Evolutionary conservation across 345 rosid genomes (phyloP).

Genomic region (Aquilaria malaccensis): DNA sequence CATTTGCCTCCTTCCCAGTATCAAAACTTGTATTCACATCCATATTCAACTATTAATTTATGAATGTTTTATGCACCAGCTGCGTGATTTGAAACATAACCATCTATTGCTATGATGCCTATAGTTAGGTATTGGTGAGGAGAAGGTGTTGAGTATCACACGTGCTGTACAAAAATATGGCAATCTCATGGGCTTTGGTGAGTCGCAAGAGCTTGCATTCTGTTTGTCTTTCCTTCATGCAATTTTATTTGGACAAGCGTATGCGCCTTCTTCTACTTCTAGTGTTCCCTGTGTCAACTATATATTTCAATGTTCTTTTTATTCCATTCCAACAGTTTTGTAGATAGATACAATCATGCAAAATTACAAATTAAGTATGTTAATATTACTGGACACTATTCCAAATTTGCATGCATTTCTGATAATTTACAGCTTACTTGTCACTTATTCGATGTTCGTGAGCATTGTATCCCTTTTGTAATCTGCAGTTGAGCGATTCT

Average conservation of each 20-base stretch:
- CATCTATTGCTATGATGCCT: conserved; percentile 14
- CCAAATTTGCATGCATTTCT: not conserved
- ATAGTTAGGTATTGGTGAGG: conserved; percentile 72
- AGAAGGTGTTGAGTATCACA: conserved; percentile 53
- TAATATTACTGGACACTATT: not conserved
- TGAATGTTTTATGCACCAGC: not conserved
- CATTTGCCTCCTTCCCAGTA: conserved; percentile 11
- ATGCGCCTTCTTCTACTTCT: not conserved
- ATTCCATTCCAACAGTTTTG: not conserved
- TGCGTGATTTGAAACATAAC: not conserved
- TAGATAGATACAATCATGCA: not conserved
- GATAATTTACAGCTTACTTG: not conserved
- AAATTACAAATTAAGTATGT: not conserved
- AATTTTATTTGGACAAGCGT: not conserved
- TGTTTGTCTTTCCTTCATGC: conserved; percentile 6
- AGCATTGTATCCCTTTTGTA: conserved; percentile 4
- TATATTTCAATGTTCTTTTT: too few species aligned
- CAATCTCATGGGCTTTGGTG: conserved; percentile 75
- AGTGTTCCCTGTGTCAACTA: too few species aligned
- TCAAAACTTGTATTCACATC: not conserved
- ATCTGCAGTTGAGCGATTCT: conserved; percentile 79
- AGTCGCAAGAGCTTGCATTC: conserved; percentile 18
- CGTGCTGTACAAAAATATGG: conserved; percentile 57
- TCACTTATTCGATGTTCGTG: not conserved
- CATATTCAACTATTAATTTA: not conserved